phyloP scores from a whole-genome alignment of 805 yeast genomes.

The Yamadazyma ubonensis region DNA sequence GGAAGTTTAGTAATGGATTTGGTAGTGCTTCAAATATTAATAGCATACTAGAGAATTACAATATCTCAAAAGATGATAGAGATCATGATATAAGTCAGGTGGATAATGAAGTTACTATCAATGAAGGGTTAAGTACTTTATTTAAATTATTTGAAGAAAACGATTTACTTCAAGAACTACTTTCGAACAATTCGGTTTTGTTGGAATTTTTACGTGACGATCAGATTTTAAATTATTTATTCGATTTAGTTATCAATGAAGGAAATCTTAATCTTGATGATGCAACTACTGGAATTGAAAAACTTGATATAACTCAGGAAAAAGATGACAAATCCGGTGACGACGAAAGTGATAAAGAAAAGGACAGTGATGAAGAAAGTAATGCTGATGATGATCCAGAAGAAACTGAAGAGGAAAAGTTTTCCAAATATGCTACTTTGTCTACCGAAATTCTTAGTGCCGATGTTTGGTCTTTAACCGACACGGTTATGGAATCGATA shows the following conservation, averaged over 20 bases:
- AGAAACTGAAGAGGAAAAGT: conserved; percentile 34
- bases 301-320: conserved; percentile 2
- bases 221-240: conserved; percentile 33
- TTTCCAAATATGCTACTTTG: conserved; percentile 37
- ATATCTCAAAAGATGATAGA: conserved; percentile 19
- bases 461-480: conserved; percentile 92
- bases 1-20: conserved; percentile 49
- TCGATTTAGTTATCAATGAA: conserved; percentile 37
- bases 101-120: background rate
- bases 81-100: conserved; percentile 14
- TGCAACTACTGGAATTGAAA: conserved; percentile 1
- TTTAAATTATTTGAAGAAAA: conserved; percentile 40
- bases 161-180: conserved; percentile 43
- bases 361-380: conserved; percentile 1
- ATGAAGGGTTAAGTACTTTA: conserved; percentile 21
- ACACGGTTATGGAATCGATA: conserved; percentile 77
- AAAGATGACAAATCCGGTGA: conserved; percentile 2
- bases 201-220: conserved; percentile 44
- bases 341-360: conserved; percentile 12
- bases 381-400: conserved; percentile 14
- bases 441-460: conserved; percentile 89
- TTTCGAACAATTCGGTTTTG: conserved; percentile 41
- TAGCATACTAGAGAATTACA: conserved; percentile 37
- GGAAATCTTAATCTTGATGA: conserved; percentile 17
- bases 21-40: conserved; percentile 42